Percentiles rank a stretch among this genome's conserved stretches.
These are phyloP conservation scores for Dalbergia cultrata DNA, from an alignment of 306 rosid genomes.

Conservation along the genomic window DNA sequence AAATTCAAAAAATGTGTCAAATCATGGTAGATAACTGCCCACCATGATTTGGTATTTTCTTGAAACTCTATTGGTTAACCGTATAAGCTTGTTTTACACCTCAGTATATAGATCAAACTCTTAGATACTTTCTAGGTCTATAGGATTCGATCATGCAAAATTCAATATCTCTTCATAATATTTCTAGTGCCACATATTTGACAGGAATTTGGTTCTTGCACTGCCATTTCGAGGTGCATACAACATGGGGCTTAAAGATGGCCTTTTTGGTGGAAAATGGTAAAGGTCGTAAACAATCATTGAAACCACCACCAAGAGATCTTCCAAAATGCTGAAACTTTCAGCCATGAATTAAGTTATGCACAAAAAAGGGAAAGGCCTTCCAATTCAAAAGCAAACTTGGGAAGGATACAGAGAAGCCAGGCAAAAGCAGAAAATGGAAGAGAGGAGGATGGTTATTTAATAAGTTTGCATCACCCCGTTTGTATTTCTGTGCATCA, in stretches of 20 bases:
- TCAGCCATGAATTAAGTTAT: not conserved
- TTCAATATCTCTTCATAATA: not conserved
- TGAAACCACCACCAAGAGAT: conserved; percentile 80
- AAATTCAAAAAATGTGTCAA: no score
- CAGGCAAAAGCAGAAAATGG: conserved; percentile 31
- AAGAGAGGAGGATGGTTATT: conserved; percentile 26
- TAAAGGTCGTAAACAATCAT: conserved; percentile 71
- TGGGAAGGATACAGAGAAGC: conserved; percentile 40
- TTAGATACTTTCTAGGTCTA: not conserved
- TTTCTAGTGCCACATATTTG: not conserved
- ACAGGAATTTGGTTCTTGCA: conserved; percentile 93
- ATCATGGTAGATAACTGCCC: no score
- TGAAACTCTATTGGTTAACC: no score
- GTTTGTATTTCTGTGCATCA: conserved; percentile 19
- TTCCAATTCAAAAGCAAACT: conserved; percentile 14
- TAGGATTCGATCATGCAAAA: not conserved
- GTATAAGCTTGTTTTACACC: no score
- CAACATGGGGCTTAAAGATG: conserved; percentile 95
- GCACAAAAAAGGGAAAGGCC: conserved; percentile 12
- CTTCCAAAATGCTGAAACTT: conserved; percentile 72
- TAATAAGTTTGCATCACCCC: conserved; percentile 13
- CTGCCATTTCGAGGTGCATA: conserved; percentile 90
- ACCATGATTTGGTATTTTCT: no score
- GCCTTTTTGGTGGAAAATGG: conserved; percentile 92
- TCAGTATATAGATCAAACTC: no score